phyloP scores from a whole-genome alignment of 345 rosid genomes.

The Trapa incisa region DNA sequence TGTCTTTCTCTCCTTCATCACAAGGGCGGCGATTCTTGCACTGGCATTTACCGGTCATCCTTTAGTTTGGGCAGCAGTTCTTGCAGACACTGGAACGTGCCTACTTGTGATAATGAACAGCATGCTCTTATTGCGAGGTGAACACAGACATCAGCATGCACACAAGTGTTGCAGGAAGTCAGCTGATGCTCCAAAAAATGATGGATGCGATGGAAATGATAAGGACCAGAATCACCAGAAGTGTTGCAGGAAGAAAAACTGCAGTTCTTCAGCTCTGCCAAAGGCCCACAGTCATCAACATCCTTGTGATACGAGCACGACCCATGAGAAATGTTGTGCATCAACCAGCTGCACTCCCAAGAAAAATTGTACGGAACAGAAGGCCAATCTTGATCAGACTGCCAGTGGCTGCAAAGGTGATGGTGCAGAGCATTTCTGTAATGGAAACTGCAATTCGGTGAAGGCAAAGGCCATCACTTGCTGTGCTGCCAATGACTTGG shows the following conservation, averaged over 20 bases:
- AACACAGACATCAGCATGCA: slow-evolving; percentile 6
- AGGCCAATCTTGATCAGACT: not conserved
- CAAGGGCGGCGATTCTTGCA: slow-evolving; percentile 52
- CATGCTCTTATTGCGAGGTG: slow-evolving; percentile 47
- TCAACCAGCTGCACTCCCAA: not conserved
- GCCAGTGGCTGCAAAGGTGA: not conserved
- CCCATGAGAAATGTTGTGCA: not conserved
- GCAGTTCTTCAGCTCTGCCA: not conserved
- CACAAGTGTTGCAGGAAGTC: slow-evolving; percentile 20
- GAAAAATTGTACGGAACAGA: not conserved
- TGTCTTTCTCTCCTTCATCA: slow-evolving; percentile 43
- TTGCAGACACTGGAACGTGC: slow-evolving; percentile 84
- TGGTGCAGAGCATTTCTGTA: slow-evolving; percentile 4
- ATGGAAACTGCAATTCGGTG: slow-evolving; percentile 2
- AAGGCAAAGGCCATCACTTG: not conserved
- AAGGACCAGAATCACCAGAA: not conserved
- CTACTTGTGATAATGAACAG: slow-evolving; percentile 71
- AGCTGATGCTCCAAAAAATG: not conserved
- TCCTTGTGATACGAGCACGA: not conserved
- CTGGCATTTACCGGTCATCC: slow-evolving; percentile 82
- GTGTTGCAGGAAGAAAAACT: not conserved
- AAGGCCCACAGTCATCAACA: not conserved
- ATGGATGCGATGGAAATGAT: not conserved
- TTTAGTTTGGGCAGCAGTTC: slow-evolving; percentile 79
- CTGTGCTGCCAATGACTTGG: not conserved